Evolutionary conservation across 2,329 filamentous ascomycete species (phyloP), one percentile per base, ranked within the genome.

Genomic region (Hypomyces rosellus): DNA sequence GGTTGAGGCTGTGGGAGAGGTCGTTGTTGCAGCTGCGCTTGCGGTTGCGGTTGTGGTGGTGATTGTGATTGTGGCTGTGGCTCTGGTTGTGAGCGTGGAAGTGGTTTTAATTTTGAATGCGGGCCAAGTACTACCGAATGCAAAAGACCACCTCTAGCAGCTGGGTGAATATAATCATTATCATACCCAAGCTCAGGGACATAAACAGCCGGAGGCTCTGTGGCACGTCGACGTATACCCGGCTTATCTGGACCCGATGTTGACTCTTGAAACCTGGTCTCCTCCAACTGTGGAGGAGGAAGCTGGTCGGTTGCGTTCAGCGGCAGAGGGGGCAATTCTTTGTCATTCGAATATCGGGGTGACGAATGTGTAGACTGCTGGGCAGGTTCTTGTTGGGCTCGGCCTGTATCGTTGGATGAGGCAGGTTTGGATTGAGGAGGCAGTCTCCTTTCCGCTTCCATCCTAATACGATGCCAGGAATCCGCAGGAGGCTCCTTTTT

Each of bases 401-500:
- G 40, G 6, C 51, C 36, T 13, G 42, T 41, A 43, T 51, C 47
- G 5, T 40, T 40, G 9, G 42, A 45, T 20, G 45, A 30, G 2
- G 13, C 18, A 34, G 22, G 45, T 13, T 49, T 51, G 3, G 55
- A 45, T 25, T 48, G 45, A 33, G 54, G 48, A 30, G 52, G 53
- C 40, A 55, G 16, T 5, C 40, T 67, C 33, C 67, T 68, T 48
- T 76, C 74, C 3, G 70, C 68, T 30, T 75, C 73, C n/a, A 61
- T 62, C 34, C 73, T 69, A 20, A 64, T 63, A 45, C 64, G 66
- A 55, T 72, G 70, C 70, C 72, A 74, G 2, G 70, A 65, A 45
- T 82, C 77, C n/a, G 65, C 69, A 2, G 80, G 77, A 1, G 76
- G 79, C 2, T 79, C 74, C 54, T 83, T 84, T 59, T 70, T 75